Percentiles rank a stretch among this genome's conserved stretches.
Conservation (phyloP, 1,284 basidiomycete species). For the Irpex sp. region DNA sequence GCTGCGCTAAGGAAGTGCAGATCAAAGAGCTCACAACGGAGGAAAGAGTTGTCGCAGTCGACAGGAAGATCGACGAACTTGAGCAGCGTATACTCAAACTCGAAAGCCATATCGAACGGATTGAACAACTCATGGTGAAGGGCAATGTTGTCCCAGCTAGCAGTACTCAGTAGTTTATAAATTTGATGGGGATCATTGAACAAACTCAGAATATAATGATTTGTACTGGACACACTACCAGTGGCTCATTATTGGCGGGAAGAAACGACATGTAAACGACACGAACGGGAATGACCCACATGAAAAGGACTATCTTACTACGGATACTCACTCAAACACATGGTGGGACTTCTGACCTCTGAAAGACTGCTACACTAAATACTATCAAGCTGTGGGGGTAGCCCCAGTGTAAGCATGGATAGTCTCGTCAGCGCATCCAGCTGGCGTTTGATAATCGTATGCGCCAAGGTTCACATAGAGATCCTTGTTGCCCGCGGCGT, state of each 20-base stretch:
- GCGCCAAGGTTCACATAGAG: conserved; percentile 56
- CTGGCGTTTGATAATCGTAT: conserved; percentile 55
- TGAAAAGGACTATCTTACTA: too few species aligned
- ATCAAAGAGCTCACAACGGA: not conserved
- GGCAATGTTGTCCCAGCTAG: too few species aligned
- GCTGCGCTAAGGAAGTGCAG: not conserved
- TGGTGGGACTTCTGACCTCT: not conserved
- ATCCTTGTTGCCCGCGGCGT: conserved; percentile 41
- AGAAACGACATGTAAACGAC: too few species aligned
- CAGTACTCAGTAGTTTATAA: too few species aligned
- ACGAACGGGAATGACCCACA: too few species aligned
- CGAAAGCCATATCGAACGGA: not conserved
- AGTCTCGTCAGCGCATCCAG: conserved; percentile 59
- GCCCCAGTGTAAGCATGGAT: conserved; percentile 61
- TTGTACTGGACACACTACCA: too few species aligned
- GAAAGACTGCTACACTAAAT: not conserved
- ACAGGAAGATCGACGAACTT: not conserved
- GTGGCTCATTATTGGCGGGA: too few species aligned
- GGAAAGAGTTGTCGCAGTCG: not conserved
- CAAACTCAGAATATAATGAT: too few species aligned
- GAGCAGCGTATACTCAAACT: not conserved
- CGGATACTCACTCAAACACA: not conserved
- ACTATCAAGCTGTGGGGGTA: conserved; percentile 26
- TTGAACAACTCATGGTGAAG: not conserved
- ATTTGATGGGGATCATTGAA: too few species aligned